Conservation (phyloP, 2,329 filamentous ascomycete species). For the Dothideomycetes sp. region DNA sequence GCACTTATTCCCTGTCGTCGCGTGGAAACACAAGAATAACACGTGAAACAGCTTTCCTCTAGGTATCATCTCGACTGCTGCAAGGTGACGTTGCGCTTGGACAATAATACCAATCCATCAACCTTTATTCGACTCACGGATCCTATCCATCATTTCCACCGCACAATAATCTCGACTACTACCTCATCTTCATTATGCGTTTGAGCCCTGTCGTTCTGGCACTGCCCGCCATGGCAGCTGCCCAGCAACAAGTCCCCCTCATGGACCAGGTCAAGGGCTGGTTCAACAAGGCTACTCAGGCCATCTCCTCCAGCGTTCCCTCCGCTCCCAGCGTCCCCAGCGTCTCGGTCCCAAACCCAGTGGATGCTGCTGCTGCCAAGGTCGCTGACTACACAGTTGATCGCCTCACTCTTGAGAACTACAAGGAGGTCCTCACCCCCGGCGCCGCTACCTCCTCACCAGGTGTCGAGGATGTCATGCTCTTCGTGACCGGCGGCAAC, state of each 20-base stretch:
- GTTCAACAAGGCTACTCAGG: constrained; percentile 43
- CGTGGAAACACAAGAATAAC: too few species aligned
- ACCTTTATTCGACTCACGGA: too few species aligned
- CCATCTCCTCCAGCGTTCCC: constrained; percentile 42
- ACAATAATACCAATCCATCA: too few species aligned
- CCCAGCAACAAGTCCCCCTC: constrained; percentile 49
- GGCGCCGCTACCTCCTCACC: constrained; percentile 46
- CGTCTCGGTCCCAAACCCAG: constrained; percentile 32
- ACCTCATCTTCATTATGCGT: constrained; percentile 42
- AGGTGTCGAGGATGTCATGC: constrained; percentile 63
- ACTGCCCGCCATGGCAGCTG: constrained; percentile 38
- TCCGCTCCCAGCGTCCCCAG: constrained; percentile 19
- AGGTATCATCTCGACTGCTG: too few species aligned
- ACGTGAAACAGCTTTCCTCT: too few species aligned
- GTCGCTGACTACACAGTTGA: constrained; percentile 42
- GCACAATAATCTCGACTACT: too few species aligned
- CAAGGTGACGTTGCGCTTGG: too few species aligned
- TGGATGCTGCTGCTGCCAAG: constrained; percentile 40
- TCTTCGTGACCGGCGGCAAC: constrained; percentile 65
- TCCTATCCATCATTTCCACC: too few species aligned
- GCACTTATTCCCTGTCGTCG: too few species aligned
- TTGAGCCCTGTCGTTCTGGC: constrained; percentile 40
- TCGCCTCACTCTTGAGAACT: constrained; percentile 56
- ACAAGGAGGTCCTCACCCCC: constrained; percentile 56
- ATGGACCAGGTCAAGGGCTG: constrained; percentile 49